Conservation (phyloP, 164 flowering plant species). For the Echeveria elegans region DNA sequence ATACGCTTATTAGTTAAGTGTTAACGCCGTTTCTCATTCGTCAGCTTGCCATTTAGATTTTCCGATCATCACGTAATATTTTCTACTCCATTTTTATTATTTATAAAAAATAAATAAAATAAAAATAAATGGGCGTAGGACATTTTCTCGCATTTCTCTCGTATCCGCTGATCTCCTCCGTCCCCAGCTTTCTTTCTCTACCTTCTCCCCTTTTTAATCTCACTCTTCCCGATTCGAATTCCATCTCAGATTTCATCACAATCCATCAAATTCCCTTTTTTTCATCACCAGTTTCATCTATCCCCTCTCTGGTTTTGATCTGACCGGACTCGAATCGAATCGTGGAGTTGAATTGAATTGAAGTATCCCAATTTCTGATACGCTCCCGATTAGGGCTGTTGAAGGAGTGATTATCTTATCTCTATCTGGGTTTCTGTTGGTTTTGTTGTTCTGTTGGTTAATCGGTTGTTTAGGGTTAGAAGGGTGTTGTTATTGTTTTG, state of each 20-base stretch:
- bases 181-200: not conserved
- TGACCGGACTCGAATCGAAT: not conserved
- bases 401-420: not conserved
- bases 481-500: not conserved
- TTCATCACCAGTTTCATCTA: not conserved
- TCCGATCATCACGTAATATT: too few species aligned
- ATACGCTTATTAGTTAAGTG: too few species aligned
- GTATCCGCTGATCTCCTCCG: slow-evolving; percentile 4
- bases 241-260: not conserved
- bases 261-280: not conserved
- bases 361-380: not conserved
- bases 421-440: not conserved
- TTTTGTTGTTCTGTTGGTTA: not conserved
- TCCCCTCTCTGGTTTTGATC: not conserved
- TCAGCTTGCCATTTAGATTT: too few species aligned
- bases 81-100: not conserved
- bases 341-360: not conserved
- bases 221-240: not conserved
- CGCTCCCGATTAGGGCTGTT: not conserved
- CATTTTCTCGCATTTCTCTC: slow-evolving; percentile 9
- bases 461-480: not conserved
- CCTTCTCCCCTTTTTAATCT: slow-evolving; percentile 2
- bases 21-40: not conserved
- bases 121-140: not conserved
- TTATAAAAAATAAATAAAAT: not conserved